These are phyloP conservation scores for Ceratocystis ficicola DNA, from an alignment of 2,329 filamentous ascomycete genomes.

Conservation along the genomic window DNA sequence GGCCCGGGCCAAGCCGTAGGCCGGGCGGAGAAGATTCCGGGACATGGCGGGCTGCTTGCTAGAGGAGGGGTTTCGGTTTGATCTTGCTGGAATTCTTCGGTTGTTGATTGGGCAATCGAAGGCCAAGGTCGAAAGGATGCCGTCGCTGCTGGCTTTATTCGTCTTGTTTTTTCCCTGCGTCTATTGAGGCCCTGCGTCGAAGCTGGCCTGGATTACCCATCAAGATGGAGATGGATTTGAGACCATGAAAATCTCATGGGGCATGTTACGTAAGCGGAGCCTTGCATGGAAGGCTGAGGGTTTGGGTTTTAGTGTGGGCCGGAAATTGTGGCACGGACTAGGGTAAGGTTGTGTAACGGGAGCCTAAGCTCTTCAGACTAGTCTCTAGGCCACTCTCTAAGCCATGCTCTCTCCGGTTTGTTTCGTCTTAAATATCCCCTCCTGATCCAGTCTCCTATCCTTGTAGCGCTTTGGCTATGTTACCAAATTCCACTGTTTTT, in stretches of 20 bases:
- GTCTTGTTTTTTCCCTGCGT: not conserved
- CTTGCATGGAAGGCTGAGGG: constrained; percentile 16
- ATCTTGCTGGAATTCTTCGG: not conserved
- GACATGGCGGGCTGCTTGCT: constrained; percentile 18
- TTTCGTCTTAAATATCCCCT: not conserved
- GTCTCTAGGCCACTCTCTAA: not conserved
- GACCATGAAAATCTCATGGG: constrained; percentile 19
- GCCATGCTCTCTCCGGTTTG: not conserved
- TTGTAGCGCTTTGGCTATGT: constrained; percentile 45
- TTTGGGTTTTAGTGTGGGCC: not conserved
- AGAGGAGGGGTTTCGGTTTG: not conserved
- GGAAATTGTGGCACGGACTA: not conserved
- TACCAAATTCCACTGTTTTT: constrained; percentile 50
- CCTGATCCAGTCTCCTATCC: constrained; percentile 18
- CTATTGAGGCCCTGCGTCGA: not conserved
- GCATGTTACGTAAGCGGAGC: constrained; percentile 20
- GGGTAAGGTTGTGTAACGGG: not conserved
- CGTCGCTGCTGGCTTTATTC: not conserved
- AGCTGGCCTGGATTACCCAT: not conserved
- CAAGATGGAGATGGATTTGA: not conserved
- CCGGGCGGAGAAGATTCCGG: constrained; percentile 21
- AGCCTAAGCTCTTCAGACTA: not conserved
- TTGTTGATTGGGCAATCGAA: not conserved
- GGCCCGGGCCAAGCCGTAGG: constrained; percentile 18
- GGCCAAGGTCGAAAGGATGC: not conserved